Conservation (phyloP, 1,284 basidiomycete species). For the Heterobasidion irregulare region DNA sequence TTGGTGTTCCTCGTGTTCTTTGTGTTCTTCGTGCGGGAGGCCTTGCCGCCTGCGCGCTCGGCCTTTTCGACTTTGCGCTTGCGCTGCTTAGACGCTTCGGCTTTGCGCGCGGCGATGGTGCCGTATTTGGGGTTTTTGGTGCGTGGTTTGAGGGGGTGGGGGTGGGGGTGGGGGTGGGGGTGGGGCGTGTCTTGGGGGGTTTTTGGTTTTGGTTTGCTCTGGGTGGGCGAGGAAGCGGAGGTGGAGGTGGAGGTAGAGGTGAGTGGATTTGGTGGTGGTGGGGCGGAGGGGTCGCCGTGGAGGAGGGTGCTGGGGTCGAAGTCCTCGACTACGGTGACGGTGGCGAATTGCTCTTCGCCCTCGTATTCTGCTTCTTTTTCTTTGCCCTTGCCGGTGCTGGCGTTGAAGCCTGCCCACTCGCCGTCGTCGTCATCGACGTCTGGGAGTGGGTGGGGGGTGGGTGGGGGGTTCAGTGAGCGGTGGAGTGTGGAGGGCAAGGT, state of each 20-base stretch:
- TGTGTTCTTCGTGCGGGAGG: slow-evolving; percentile 27
- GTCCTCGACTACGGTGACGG: slow-evolving; percentile 77
- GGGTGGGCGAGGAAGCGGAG: background rate
- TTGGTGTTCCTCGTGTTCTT: too few species aligned
- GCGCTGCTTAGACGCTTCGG: slow-evolving; percentile 47
- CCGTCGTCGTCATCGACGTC: slow-evolving; percentile 17
- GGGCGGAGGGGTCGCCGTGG: slow-evolving; percentile 22
- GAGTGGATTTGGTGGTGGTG: background rate
- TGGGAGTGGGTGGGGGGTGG: slow-evolving; percentile 10
- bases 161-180: too few species aligned
- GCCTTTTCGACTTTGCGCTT: slow-evolving; percentile 60
- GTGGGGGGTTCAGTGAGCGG: slow-evolving; percentile 5
- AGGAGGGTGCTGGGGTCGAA: slow-evolving; percentile 60
- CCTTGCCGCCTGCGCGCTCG: slow-evolving; percentile 53
- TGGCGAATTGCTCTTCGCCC: slow-evolving; percentile 70
- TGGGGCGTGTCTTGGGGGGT: slow-evolving; percentile 10
- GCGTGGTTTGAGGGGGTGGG: slow-evolving; percentile 6
- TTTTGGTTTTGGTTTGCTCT: background rate
- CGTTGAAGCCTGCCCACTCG: slow-evolving; percentile 37
- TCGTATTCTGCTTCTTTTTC: slow-evolving; percentile 58
- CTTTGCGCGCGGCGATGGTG: slow-evolving; percentile 50
- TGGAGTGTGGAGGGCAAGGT: slow-evolving; percentile 1
- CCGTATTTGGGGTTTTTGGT: slow-evolving; percentile 39
- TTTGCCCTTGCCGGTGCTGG: slow-evolving; percentile 22
- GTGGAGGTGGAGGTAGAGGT: too few species aligned